Base-by-base conservation (phyloP, 2,329 filamentous ascomycete genomes). In the Aspergillus versicolor region DNA sequence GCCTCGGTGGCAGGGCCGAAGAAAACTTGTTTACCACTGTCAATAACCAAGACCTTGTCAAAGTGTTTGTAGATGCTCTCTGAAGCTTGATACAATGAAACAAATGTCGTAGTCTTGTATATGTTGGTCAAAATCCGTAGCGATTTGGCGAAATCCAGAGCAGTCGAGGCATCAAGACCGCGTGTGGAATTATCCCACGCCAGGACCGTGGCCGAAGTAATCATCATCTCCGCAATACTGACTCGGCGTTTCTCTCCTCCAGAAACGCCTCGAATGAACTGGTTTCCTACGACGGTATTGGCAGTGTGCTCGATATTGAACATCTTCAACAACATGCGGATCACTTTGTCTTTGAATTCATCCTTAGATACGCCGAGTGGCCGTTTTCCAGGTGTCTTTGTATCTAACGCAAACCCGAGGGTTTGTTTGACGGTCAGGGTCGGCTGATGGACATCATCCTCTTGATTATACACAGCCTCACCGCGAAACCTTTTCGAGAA, bases 241-340 rank as follows among this genome's bases (percentile, higher is more conserved):
- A 92, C 90, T 61, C 89, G 86, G 76, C 91, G 91, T 54, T 88
- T 81, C 75, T 93, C 90, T 55, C 88, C 90, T 60, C 89, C 91
- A 45, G 86, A 91, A 0, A 95, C 82, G 71, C 91, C 92, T 50
- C 90, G 87, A 19, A 94, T 83, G 61, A 93, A 91, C 1, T 85
- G 84, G 61, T 94, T 89, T 7, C 92, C 92, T 24, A 96, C 91
- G 30, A 93, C 85, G 0, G 92, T 97, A 70, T 92, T 84, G 51
- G 85, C 83, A 0, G 91, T 95, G 73, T 96, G 91, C 72, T 92
- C 89, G 53, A 96, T 96, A 70, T 93, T 94, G 80, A 96, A 95
- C 89, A 95, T 94, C 68, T 90, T 91, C 51, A 96, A 79, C 58
- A 96, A 80, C 67, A 88, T 84, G 17, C 85, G 82, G 59, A 92